These are phyloP conservation scores for Colletotrichum tropicicola DNA, from an alignment of 2,329 filamentous ascomycete genomes.

Conservation along the genomic window DNA sequence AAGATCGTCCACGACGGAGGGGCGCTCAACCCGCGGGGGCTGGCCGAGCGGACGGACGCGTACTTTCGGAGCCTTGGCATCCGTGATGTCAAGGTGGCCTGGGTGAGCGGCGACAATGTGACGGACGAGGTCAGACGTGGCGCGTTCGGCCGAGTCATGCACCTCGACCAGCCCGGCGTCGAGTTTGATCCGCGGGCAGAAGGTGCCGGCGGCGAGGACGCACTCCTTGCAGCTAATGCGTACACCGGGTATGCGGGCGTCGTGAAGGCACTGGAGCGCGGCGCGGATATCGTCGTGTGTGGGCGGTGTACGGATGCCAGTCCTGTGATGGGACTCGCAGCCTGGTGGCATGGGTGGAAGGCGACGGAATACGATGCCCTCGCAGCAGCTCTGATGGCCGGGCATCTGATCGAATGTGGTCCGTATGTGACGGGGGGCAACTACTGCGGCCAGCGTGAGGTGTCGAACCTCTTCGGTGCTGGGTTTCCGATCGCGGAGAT, in stretches of 20 bases:
- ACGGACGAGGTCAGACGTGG: slow-evolving; percentile 32
- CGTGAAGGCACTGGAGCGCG: slow-evolving; percentile 47
- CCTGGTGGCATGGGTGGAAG: slow-evolving; percentile 64
- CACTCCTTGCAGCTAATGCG: slow-evolving; percentile 52
- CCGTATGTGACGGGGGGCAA: slow-evolving; percentile 64
- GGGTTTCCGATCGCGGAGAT: slow-evolving; percentile 50
- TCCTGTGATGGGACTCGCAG: slow-evolving; percentile 63
- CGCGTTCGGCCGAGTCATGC: slow-evolving; percentile 31
- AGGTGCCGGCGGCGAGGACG: background rate
- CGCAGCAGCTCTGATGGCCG: slow-evolving; percentile 59
- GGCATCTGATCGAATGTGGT: slow-evolving; percentile 63
- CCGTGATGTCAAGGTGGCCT: slow-evolving; percentile 43
- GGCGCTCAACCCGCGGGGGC: slow-evolving; percentile 59
- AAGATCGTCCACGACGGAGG: slow-evolving; percentile 67
- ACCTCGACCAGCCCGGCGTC: slow-evolving; percentile 29
- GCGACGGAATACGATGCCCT: slow-evolving; percentile 57
- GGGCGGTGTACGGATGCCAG: slow-evolving; percentile 58
- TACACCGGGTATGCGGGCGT: slow-evolving; percentile 62
- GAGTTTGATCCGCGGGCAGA: slow-evolving; percentile 6
- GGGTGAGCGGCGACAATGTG: slow-evolving; percentile 49
- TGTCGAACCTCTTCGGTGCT: slow-evolving; percentile 40
- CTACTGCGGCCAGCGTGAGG: slow-evolving; percentile 59
- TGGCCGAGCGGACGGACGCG: slow-evolving; percentile 48
- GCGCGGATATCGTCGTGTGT: slow-evolving; percentile 58
- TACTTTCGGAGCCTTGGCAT: slow-evolving; percentile 38